phyloP scores from a whole-genome alignment of 2,329 filamentous ascomycete species.

The Emydomyces testavorans region DNA sequence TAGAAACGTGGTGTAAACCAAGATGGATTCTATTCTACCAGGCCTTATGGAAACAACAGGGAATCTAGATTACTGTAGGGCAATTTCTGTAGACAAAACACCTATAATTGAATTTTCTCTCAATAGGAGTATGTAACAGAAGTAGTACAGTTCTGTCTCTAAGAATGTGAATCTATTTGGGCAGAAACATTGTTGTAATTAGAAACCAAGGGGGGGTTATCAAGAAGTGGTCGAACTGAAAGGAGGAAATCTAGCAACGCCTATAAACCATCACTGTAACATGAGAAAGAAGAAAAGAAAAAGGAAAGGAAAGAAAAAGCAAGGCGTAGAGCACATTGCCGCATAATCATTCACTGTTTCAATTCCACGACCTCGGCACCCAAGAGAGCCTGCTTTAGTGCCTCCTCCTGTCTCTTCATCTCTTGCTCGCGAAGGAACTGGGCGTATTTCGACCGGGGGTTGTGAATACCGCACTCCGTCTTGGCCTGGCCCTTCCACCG shows the following conservation, averaged over 20 bases:
- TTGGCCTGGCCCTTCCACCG: slow-evolving; percentile 94
- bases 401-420: slow-evolving; percentile 52
- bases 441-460: slow-evolving; percentile 87
- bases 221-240: background rate
- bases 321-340: background rate
- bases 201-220: background rate
- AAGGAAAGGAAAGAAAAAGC: background rate
- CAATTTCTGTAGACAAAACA: too few relatives aligned
- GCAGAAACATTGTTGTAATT: slow-evolving; percentile 3
- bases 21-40: too few relatives aligned
- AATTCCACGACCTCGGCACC: background rate
- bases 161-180: slow-evolving; percentile 3
- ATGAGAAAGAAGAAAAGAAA: background rate
- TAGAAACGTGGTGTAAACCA: too few relatives aligned
- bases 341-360: slow-evolving; percentile 2
- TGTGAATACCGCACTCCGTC: slow-evolving; percentile 98
- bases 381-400: slow-evolving; percentile 36
- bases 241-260: slow-evolving; percentile 10
- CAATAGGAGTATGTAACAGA: too few relatives aligned
- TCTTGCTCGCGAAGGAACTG: slow-evolving; percentile 68
- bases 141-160: too few relatives aligned
- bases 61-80: too few relatives aligned
- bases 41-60: too few relatives aligned
- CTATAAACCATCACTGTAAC: slow-evolving; percentile 4
- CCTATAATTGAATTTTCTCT: too few relatives aligned